Base-by-base conservation (phyloP, 83 land plant genomes). In the Thuja plicata region DNA sequence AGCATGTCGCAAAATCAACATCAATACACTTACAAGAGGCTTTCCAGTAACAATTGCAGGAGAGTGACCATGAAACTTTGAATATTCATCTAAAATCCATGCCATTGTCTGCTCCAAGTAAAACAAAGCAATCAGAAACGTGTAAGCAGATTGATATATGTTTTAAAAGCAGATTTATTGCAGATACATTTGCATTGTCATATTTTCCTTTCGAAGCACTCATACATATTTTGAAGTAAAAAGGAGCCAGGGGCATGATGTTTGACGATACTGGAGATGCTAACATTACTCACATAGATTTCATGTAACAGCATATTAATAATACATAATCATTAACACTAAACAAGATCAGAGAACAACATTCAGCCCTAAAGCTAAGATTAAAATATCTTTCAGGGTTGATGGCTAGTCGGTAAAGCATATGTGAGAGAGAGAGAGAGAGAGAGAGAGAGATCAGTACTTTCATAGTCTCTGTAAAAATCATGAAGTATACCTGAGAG, bases 1-100 rank as follows among this genome's bases (percentile, higher is more conserved):
- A 40, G 27, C 3, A 9, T 35, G 55, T 15, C 43, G 13, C 57
- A 79, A 86, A 2, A 57, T 83, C 34, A 46, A 84, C 24, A 15
- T 84, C 30, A 24, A 24, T 84, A 37, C 57, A 86, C 94, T 96
- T 93, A 97, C 99, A 57, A 94, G 89, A 54, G 98, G 99, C 86
- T 97, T 97, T 89, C 99, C 99, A 17, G 99, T 96, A 40, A 97
- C 99, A 86, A 97, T 91, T 52, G 97, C 98, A 35, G 99, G 98
- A n/a, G 97, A 95, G 54, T 97, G 88, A 0, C 99, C 99, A 91
- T 97, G 99, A 82, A 97, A 97, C 87, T 97, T 97, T 5, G 99
- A 95, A 86, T 97, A 97, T 87, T 97, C 99, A 60, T 97, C 98
- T 70, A 97, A 88, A 32, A 97, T 97, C 99, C 99, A 97, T 24